These are phyloP conservation scores for Cercospora sp. DNA, from an alignment of 2,329 filamentous ascomycete species.

Conservation along the genomic window DNA sequence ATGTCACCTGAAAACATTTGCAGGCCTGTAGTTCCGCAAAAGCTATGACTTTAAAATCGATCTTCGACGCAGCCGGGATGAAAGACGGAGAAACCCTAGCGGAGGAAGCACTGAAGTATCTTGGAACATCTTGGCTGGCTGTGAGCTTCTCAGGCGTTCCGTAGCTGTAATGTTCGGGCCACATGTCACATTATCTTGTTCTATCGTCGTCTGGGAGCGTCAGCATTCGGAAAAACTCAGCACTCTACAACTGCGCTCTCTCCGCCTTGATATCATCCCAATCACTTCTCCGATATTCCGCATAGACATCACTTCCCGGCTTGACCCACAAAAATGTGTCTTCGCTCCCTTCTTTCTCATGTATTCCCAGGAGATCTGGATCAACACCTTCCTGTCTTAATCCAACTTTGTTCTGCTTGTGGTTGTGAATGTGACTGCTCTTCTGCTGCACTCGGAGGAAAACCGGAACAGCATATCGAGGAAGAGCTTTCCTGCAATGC, in stretches of 20 bases:
- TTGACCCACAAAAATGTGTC: constrained; percentile 55
- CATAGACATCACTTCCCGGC: constrained; percentile 52
- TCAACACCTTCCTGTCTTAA: constrained; percentile 69
- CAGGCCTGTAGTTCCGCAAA: not conserved
- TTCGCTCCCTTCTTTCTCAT: constrained; percentile 40
- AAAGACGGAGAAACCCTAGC: not conserved
- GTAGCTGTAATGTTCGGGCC: not conserved
- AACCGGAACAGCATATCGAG: constrained; percentile 72
- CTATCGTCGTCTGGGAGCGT: not conserved
- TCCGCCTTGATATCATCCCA: constrained; percentile 56
- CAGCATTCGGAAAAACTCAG: not conserved
- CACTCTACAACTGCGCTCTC: constrained; percentile 27
- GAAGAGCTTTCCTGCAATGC: constrained; percentile 61
- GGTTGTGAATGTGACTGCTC: constrained; percentile 65
- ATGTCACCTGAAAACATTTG: not conserved
- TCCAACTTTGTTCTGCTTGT: constrained; percentile 77
- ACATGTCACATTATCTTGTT: not conserved
- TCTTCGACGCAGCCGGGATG: not conserved
- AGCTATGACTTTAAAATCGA: too few species aligned
- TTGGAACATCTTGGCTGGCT: not conserved
- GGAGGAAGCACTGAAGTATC: not conserved
- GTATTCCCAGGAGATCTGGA: constrained; percentile 52
- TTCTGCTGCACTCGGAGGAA: constrained; percentile 65
- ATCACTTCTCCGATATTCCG: constrained; percentile 59
- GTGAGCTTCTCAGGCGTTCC: not conserved